Evolutionary conservation across 2,329 filamentous ascomycete species (phyloP).

Genomic region (Nakataea oryzae): DNA sequence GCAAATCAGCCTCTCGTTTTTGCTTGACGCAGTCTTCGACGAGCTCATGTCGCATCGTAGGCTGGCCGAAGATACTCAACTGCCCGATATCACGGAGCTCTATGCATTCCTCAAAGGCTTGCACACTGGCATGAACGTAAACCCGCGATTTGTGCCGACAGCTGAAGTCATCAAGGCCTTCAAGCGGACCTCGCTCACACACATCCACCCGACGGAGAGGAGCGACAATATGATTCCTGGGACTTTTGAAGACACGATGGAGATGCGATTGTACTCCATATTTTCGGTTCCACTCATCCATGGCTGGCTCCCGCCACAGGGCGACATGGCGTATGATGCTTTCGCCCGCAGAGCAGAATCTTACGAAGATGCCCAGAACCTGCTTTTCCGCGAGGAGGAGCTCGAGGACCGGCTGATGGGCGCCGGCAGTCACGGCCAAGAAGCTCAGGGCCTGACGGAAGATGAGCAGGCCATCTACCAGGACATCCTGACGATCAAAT

Average conservation of each 20-base stretch:
- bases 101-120: conserved; percentile 81
- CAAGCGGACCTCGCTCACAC: conserved; percentile 40
- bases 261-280: conserved; percentile 84
- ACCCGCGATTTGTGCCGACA: conserved; percentile 70
- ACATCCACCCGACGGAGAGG: conserved; percentile 39
- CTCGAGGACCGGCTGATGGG: conserved; percentile 66
- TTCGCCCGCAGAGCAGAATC: conserved; percentile 62
- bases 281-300: conserved; percentile 86
- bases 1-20: conserved; percentile 73
- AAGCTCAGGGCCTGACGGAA: conserved; percentile 46
- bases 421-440: conserved; percentile 12
- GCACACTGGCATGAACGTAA: conserved; percentile 97
- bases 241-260: conserved; percentile 74
- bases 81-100: conserved; percentile 82
- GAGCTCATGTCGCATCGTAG: conserved; percentile 46
- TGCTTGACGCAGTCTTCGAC: conserved; percentile 86
- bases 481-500: conserved; percentile 75
- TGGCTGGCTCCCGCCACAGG: conserved; percentile 72
- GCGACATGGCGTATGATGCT: conserved; percentile 57
- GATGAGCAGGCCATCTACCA: conserved; percentile 72
- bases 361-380: conserved; percentile 84
- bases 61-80: conserved; percentile 20
- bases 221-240: conserved; percentile 43
- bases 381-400: conserved; percentile 83
- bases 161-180: conserved; percentile 33